phyloP scores from a whole-genome alignment of 2,329 filamentous ascomycete genomes.

The Chrysosporium keratinophilum region DNA sequence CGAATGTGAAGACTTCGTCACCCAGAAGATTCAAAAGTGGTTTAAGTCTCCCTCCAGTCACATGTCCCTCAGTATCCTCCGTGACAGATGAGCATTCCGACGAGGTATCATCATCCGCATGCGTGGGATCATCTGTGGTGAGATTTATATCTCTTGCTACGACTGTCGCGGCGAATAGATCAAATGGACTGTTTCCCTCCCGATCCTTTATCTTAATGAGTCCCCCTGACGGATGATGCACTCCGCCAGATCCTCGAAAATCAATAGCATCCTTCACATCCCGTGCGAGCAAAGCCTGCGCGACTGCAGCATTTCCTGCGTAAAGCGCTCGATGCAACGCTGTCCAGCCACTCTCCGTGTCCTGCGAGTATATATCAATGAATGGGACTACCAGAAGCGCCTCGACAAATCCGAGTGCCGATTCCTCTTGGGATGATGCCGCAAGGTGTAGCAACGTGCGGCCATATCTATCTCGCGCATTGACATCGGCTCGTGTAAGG shows the following conservation, averaged over 20 bases:
- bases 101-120: slow-evolving; percentile 39
- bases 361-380: slow-evolving; percentile 76
- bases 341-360: slow-evolving; percentile 91
- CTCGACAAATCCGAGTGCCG: slow-evolving; percentile 62
- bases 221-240: slow-evolving; percentile 54
- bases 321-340: slow-evolving; percentile 85
- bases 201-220: slow-evolving; percentile 92
- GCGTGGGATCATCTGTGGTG: background rate
- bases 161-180: slow-evolving; percentile 82
- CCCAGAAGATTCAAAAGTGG: slow-evolving; percentile 44
- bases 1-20: slow-evolving; percentile 86
- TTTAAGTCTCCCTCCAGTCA: slow-evolving; percentile 20
- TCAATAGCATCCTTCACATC: slow-evolving; percentile 59
- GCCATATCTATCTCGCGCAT: slow-evolving; percentile 70
- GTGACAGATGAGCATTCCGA: slow-evolving; percentile 37
- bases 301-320: slow-evolving; percentile 76
- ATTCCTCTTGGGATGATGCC: slow-evolving; percentile 61
- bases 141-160: slow-evolving; percentile 49
- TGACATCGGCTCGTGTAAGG: slow-evolving; percentile 59
- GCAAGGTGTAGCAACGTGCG: slow-evolving; percentile 77
- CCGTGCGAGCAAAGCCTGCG: slow-evolving; percentile 67
- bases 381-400: slow-evolving; percentile 71
- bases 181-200: slow-evolving; percentile 89
- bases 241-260: slow-evolving; percentile 47
- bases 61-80: slow-evolving; percentile 35